phyloP scores from a whole-genome alignment of 805 yeast species.

The Peterozyma xylosa region DNA sequence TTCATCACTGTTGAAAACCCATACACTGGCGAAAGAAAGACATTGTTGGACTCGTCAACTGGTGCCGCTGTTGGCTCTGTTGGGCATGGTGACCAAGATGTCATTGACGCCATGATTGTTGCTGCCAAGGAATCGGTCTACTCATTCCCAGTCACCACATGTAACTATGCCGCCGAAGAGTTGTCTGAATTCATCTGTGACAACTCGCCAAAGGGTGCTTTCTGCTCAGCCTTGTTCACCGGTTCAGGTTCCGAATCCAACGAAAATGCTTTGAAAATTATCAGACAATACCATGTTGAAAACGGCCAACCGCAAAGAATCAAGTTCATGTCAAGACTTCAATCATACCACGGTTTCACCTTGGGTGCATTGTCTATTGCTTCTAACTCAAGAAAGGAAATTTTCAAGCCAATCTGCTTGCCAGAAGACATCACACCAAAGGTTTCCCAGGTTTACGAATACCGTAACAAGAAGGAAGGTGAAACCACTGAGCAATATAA shows the following conservation, averaged over 20 bases:
- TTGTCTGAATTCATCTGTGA: constrained; percentile 31
- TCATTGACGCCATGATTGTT: constrained; percentile 23
- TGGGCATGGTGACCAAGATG: constrained; percentile 28
- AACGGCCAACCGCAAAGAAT: constrained; percentile 25
- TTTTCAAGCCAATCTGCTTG: constrained; percentile 20
- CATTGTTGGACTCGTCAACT: constrained; percentile 27
- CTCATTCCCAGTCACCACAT: constrained; percentile 21
- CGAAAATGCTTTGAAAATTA: constrained; percentile 66
- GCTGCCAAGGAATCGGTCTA: constrained; percentile 23
- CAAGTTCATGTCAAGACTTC: constrained; percentile 29
- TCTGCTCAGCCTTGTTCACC: constrained; percentile 34
- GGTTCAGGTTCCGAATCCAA: constrained; percentile 70
- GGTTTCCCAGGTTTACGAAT: constrained; percentile 23
- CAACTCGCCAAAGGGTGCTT: constrained; percentile 34
- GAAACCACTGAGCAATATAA: constrained; percentile 31
- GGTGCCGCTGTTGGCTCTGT: constrained; percentile 36
- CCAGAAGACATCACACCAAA: constrained; percentile 18
- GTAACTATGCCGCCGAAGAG: constrained; percentile 25
- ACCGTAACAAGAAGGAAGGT: constrained; percentile 22
- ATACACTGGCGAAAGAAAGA: constrained; percentile 22
- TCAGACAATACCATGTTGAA: constrained; percentile 33
- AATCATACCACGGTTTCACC: constrained; percentile 40
- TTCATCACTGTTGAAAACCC: constrained; percentile 28
- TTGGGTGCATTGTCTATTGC: constrained; percentile 35
- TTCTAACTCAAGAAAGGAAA: constrained; percentile 23